These are phyloP conservation scores for Talaromyces sp. DNA, from an alignment of 2,329 filamentous ascomycete genomes.

Conservation along the genomic window DNA sequence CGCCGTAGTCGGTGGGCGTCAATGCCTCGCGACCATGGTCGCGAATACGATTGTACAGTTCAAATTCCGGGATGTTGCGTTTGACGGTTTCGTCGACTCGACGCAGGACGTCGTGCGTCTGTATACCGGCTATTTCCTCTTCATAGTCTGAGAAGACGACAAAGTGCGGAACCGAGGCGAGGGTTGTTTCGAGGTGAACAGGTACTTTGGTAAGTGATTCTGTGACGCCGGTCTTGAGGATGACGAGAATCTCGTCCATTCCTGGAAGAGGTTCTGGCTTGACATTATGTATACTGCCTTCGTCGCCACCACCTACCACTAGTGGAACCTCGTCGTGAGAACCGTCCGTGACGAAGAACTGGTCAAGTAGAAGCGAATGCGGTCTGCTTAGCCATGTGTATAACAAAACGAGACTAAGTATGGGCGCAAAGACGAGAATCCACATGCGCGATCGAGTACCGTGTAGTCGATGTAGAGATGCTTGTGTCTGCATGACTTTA, in stretches of 20 bases:
- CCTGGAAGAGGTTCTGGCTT: not conserved
- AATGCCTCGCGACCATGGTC: conserved; percentile 43
- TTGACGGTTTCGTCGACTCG: conserved; percentile 41
- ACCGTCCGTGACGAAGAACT: not conserved
- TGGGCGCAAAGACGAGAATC: conserved; percentile 13
- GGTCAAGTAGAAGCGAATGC: conserved; percentile 5
- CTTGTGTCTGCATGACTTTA: conserved; percentile 6
- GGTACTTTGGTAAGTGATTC: conserved; percentile 55
- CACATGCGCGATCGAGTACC: conserved; percentile 2
- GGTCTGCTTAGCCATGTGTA: conserved; percentile 8
- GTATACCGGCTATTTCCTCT: conserved; percentile 49
- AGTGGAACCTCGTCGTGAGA: not conserved
- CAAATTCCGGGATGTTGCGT: conserved; percentile 46
- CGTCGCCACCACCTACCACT: not conserved
- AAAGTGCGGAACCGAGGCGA: conserved; percentile 54
- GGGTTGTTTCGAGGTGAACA: conserved; percentile 51
- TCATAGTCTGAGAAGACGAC: conserved; percentile 58
- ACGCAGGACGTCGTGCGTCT: conserved; percentile 49
- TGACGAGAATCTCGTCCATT: conserved; percentile 52
- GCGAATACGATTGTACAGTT: conserved; percentile 49
- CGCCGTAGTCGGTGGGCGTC: conserved; percentile 32
- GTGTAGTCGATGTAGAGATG: not conserved
- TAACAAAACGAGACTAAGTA: conserved; percentile 7
- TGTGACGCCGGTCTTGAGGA: conserved; percentile 57
- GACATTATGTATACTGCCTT: not conserved